Evolutionary conservation across 139 green algal genomes (phyloP).

Genomic region (Chlorella sp.): DNA sequence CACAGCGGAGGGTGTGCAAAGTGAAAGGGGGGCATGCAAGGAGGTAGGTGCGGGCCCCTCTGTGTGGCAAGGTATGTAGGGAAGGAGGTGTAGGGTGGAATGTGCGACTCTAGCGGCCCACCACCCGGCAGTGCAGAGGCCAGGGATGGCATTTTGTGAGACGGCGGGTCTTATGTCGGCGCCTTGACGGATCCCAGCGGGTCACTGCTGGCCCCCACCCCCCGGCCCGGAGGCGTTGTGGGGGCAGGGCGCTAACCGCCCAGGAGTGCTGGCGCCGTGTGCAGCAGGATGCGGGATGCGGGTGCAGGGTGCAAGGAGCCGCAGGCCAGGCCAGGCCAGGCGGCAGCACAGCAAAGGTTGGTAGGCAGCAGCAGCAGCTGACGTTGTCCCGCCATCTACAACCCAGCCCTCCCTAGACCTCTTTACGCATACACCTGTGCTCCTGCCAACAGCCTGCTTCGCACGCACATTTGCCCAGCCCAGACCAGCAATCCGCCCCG

Average conservation of each 20-base stretch:
- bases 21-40: too few relatives aligned
- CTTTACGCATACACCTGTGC: background rate
- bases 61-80: background rate
- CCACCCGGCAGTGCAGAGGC: background rate
- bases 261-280: conserved; percentile 30
- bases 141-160: conserved; percentile 12
- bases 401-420: background rate
- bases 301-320: background rate
- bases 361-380: background rate
- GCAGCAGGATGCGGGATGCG: background rate
- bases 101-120: conserved; percentile 32
- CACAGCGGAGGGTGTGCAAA: too few relatives aligned
- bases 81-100: background rate
- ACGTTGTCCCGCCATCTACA: background rate
- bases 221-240: background rate
- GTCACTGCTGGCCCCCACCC: background rate
- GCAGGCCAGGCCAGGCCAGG: background rate
- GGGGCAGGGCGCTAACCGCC: background rate
- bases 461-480: too few relatives aligned
- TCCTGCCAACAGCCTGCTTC: background rate
- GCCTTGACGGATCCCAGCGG: conserved; percentile 34
- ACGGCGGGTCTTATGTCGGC: background rate
- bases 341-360: background rate
- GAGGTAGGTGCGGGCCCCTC: too few relatives aligned
- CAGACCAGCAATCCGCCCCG: too few relatives aligned